Base-by-base conservation (phyloP, 2,329 filamentous ascomycete genomes). In the Fusarium mangiferae region DNA sequence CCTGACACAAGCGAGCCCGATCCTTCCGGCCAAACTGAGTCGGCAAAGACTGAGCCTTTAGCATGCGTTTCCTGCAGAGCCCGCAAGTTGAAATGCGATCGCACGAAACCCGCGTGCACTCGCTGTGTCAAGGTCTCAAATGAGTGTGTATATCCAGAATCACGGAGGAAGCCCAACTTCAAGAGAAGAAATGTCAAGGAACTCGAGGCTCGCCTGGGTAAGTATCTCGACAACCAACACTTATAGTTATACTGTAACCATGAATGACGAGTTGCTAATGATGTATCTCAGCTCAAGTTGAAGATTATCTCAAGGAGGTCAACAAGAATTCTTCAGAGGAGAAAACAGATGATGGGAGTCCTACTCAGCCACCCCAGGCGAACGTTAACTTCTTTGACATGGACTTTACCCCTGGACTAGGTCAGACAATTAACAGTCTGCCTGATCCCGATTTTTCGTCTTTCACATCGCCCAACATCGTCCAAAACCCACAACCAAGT, bases 131-230 rank as follows among this genome's bases (percentile, higher is more conserved):
- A 93, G 74, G 84, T 95, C 52, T 89, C 90, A 59, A 91, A 92
- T 80, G 91, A 94, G 60, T 98, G 96, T 83, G 88, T 93, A 63
- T 98, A 97, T 82, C 95, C 97, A 70, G 94, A 97, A 83, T 93
- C 95, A 63, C 89, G 95, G 79, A 92, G 94, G 83, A 98, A 97
- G 85, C 94, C 94, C 62, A 93, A 94, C 9, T 92, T 94, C 26
- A 98, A 97, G 85, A 88, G 95, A 78, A 91, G 93, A 75, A 98
- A 98, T 82, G 95, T 98, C 70, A 96, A 93, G 84, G 92, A 96
- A 80, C 85, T 98, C 65, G 96, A 98, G 82, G 94, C 94, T 73
- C 90, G 96, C 79, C 85, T 98, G 80, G 93, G 94, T 96, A 90
- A 93, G 94, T 96, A 90, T 39, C 30, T 35, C 13, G 30, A 28